Percentiles rank a stretch among this genome's conserved stretches.
These are phyloP conservation scores for Epichloe festucae DNA, from an alignment of 2,329 filamentous ascomycete species.

Conservation along the genomic window DNA sequence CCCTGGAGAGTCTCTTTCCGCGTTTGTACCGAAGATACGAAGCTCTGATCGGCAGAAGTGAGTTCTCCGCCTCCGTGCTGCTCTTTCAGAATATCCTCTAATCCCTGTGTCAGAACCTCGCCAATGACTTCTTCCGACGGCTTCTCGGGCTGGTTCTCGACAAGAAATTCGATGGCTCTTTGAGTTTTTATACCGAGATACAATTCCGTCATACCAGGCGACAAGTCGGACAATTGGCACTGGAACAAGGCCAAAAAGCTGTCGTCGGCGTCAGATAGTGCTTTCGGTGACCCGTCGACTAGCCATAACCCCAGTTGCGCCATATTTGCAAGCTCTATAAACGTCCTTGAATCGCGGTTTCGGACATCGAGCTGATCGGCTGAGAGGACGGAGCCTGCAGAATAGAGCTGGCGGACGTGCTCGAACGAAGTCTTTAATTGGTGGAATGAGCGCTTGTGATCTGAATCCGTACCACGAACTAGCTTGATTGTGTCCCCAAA, in stretches of 20 bases:
- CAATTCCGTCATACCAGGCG: conserved; percentile 28
- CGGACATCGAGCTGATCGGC: conserved; percentile 21
- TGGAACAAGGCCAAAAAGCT: conserved; percentile 32
- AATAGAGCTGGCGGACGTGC: conserved; percentile 22
- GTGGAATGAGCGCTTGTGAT: conserved; percentile 20
- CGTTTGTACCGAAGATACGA: conserved; percentile 20
- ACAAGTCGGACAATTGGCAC: conserved; percentile 31
- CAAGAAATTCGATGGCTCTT: conserved; percentile 39
- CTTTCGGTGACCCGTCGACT: conserved; percentile 23
- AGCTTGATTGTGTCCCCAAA: conserved; percentile 23
- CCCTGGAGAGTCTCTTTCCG: conserved; percentile 21
- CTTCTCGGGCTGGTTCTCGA: conserved; percentile 35
- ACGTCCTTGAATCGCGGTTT: conserved; percentile 19
- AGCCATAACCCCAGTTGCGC: conserved; percentile 31
- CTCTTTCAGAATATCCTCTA: conserved; percentile 34
- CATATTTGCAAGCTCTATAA: conserved; percentile 35
- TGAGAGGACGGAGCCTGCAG: conserved; percentile 18
- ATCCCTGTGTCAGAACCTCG: conserved; percentile 41
- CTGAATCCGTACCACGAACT: conserved; percentile 20
- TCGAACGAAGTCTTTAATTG: conserved; percentile 20
- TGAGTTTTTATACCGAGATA: conserved; percentile 36
- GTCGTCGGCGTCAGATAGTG: conserved; percentile 30
- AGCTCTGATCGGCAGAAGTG: conserved; percentile 22
- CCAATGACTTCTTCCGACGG: conserved; percentile 38
- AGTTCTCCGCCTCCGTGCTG: conserved; percentile 19